Evolutionary conservation across 371 early-diverging fungal species (phyloP), one percentile per base, ranked within the genome.

Genomic region (Mucor mucedo): DNA sequence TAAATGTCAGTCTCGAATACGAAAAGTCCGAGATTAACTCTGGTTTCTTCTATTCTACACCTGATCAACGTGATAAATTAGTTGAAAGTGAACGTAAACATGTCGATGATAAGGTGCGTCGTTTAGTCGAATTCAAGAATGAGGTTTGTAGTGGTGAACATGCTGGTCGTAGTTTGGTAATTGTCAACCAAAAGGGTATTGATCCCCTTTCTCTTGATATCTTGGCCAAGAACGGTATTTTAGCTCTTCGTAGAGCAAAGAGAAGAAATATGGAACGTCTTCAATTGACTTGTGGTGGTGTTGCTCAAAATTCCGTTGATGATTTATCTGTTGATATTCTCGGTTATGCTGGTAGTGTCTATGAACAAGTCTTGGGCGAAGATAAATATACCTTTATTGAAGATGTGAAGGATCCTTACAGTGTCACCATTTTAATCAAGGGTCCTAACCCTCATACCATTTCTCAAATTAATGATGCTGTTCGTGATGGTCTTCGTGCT

Each of bases 11-110:
- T 32, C 86, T 99, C 62, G 99, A 99, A 85, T 99, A 99, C 80
- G 99, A 99, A 78, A 99, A 99, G 89, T 96, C 97, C 71, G 99
- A 99, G 81, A 91, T 99, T 86, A 99, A 99, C 89, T 97, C 99
- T 66, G 94, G 97, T 56, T 99, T 99, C 89, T 99, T 96, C 83
- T 99, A 99, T 85, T 92, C 91, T 70, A 89, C 92, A 49, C 96
- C 99, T 45, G 98, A 96, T 67, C 98, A 99, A 82, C 93, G 99
- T 69, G 98, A 99, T 67, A 95, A 94, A 80, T 87, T 99, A 60
- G 97, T 99, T 54, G 98, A 95, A 79, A 96, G 94, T 16, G 99
- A 99, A 84, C 92, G 99, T 56, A 88, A 93, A 66, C 96, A 97
- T 71, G 95, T 99, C 35, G 95, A 98, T 75, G 93, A 95, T 52